Evolutionary conservation across 495 filamentous ascomycete genomes (phyloP).

Genomic region (Aspergillus diversus): DNA sequence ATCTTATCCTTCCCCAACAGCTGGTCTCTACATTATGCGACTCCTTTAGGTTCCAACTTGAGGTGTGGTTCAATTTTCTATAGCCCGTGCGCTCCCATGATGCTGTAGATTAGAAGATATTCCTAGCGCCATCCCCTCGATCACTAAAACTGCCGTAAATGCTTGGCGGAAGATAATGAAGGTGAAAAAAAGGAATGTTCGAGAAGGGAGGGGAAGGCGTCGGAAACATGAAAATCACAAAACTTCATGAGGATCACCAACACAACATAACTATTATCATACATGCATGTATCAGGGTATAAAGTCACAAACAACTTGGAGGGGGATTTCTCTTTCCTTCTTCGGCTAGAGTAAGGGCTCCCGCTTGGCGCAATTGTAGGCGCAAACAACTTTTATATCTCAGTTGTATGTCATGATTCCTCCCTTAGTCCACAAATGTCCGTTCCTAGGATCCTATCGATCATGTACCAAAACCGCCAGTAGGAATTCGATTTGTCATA

Average conservation of each 20-base stretch:
- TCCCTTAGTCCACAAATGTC: constrained; percentile 57
- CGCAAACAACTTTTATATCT: background rate
- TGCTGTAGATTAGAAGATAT: constrained; percentile 1
- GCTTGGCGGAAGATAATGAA: background rate
- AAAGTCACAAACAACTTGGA: background rate
- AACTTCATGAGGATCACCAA: constrained; percentile 1
- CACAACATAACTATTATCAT: background rate
- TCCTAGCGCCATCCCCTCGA: background rate
- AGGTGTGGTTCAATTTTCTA: too few relatives aligned
- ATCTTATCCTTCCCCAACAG: too few relatives aligned
- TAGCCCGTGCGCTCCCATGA: background rate
- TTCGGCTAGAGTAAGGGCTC: too few relatives aligned
- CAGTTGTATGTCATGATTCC: constrained; percentile 36
- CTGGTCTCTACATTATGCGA: too few relatives aligned
- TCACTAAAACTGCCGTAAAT: background rate
- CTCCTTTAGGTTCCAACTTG: too few relatives aligned
- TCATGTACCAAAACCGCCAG: constrained; percentile 65
- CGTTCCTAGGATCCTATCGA: constrained; percentile 49
- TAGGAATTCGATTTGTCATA: constrained; percentile 73
- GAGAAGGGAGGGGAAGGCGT: background rate
- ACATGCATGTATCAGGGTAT: constrained; percentile 10
- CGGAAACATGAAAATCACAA: background rate
- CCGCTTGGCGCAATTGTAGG: too few relatives aligned
- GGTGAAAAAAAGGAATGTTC: background rate
- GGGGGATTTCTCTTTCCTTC: background rate